Conservation (phyloP, 495 filamentous ascomycete genomes). For the Lichina pygmaea region DNA sequence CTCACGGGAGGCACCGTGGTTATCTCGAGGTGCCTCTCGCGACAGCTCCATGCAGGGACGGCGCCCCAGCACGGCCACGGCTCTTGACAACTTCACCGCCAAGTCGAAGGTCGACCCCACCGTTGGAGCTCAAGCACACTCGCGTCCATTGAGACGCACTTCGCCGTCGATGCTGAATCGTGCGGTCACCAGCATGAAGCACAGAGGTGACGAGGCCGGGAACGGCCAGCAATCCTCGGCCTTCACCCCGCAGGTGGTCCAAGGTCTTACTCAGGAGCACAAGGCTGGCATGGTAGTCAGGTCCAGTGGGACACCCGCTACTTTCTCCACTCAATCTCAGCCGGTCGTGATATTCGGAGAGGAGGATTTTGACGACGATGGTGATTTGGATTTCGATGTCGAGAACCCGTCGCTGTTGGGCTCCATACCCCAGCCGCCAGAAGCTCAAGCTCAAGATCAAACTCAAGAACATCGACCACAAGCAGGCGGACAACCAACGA, state of each 20-base stretch:
- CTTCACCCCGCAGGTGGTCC: not conserved
- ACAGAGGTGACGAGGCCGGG: not conserved
- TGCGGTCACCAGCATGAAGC: not conserved
- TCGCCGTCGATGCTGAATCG: not conserved
- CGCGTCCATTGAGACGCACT: not conserved
- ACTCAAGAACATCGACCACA: too few relatives aligned
- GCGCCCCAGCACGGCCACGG: too few relatives aligned
- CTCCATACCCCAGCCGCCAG: slow-evolving; percentile 14
- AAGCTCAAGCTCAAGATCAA: too few relatives aligned
- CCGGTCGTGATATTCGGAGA: slow-evolving; percentile 24
- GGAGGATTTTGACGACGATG: slow-evolving; percentile 44
- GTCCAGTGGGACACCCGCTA: not conserved
- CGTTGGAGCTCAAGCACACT: too few relatives aligned
- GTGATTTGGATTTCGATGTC: slow-evolving; percentile 34
- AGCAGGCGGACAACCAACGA: not conserved
- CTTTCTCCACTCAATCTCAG: slow-evolving; percentile 4
- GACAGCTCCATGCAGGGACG: too few relatives aligned
- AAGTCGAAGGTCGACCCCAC: too few relatives aligned
- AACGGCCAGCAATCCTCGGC: not conserved
- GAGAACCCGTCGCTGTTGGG: slow-evolving; percentile 10
- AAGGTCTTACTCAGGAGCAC: not conserved
- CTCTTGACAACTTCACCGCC: too few relatives aligned
- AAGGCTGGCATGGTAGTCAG: not conserved
- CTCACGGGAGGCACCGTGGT: too few relatives aligned
- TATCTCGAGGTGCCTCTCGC: too few relatives aligned